Evolutionary conservation across 257 asterid species (phyloP).

Genomic region (Solanum piurae): DNA sequence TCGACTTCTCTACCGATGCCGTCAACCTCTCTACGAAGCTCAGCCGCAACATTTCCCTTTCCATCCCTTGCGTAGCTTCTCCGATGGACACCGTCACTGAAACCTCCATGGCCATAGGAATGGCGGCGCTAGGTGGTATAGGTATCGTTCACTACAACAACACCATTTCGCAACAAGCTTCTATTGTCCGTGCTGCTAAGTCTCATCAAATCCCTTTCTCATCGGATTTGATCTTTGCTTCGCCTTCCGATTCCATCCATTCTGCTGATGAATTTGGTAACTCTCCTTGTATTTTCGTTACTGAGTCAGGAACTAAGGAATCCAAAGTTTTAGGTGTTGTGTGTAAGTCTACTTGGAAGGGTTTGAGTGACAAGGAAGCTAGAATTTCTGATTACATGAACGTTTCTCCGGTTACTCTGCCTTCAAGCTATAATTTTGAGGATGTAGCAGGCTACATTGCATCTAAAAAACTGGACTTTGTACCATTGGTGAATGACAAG

Average conservation of each 20-base stretch:
- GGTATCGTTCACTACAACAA: slow-evolving; percentile 68
- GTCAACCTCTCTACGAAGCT: slow-evolving; percentile 68
- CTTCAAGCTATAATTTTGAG: slow-evolving; percentile 49
- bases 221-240: slow-evolving; percentile 30
- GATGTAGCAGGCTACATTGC: slow-evolving; percentile 68
- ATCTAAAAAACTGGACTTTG: slow-evolving; percentile 35
- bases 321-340: slow-evolving; percentile 50
- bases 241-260: slow-evolving; percentile 44
- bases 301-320: slow-evolving; percentile 33
- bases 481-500: slow-evolving; percentile 41
- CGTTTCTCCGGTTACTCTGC: slow-evolving; percentile 25
- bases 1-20: slow-evolving; percentile 78
- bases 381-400: slow-evolving; percentile 53
- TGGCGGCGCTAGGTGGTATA: slow-evolving; percentile 80
- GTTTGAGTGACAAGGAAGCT: slow-evolving; percentile 29
- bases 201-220: slow-evolving; percentile 56
- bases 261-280: slow-evolving; percentile 41
- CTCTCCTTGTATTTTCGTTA: slow-evolving; percentile 53
- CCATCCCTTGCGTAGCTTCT: slow-evolving; percentile 84
- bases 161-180: slow-evolving; percentile 40
- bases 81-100: slow-evolving; percentile 97
- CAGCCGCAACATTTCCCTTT: slow-evolving; percentile 44
- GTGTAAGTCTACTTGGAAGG: slow-evolving; percentile 49
- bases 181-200: slow-evolving; percentile 54
- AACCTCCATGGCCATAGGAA: slow-evolving; percentile 77